Base-by-base conservation (phyloP, 768 basidiomycete genomes). In the Podaxis pistillaris region DNA sequence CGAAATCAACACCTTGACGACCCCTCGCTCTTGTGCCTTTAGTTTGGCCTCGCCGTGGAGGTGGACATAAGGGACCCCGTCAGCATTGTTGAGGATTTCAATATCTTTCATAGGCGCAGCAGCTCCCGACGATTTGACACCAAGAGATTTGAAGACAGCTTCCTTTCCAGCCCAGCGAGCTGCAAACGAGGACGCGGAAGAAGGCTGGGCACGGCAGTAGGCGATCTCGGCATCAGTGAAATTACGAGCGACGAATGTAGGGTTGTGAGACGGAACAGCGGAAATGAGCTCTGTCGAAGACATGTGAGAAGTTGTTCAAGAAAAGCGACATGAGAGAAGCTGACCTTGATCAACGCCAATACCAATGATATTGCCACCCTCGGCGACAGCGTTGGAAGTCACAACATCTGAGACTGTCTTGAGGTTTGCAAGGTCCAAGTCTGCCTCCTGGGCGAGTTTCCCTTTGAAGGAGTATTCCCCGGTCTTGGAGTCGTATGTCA, bases 131-230 rank as follows among this genome's bases (percentile, higher is more conserved):
- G 93, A 94, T 19, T 88, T 78, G 49, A 94, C 90, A 22, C 93
- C 91, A 1, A 99, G 83, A 4, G 94, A 91, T 79, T 98, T 98
- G 88, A 98, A 98, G 58, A 91, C 87, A 2, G 96, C 96, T 74
- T 98, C 97, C 77, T 98, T 99, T 56, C 94, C 96, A 30, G 86
- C 92, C 96, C 97, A 99, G 60, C 96, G 91, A 38, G 92, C 96
- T 22, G 97, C 96, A 71, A 97, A 95, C 1, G 96, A 98, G 7
- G 97, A 90, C 1, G 84, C 75, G 17, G 93, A 87, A 53, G 91
- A 92, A 2, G 96, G 89, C 69, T 98, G 94, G n/a, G 83, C 68
- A 56, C 78, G 81, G 76, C 96, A 98, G 81, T 98, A 98, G 11
- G 83, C 77, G 67, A 89, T 84, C 77, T 99, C 97, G 24, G 82